Base-by-base conservation (phyloP, 2,329 filamentous ascomycete genomes). In the Stagonosporopsis vannaccii region DNA sequence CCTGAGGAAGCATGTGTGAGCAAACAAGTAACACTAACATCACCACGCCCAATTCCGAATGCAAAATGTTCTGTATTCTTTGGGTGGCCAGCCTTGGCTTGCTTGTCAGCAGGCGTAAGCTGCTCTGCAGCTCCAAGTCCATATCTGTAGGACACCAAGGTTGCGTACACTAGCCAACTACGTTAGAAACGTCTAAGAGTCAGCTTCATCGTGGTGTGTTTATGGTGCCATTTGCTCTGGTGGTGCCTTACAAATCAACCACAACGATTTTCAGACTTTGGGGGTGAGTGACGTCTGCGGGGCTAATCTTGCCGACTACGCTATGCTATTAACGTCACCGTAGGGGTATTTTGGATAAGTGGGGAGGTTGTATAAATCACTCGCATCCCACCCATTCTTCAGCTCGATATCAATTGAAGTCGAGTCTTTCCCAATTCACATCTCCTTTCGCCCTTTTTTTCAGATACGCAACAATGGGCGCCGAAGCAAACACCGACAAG, bases 301-400 rank as follows among this genome's bases (percentile, higher is more conserved):
- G 53, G 53, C 47, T 37, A n/a, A 8, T 36, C 11, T 26, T 45
- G 41, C 46, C 23, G 46, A 42, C 42, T 50, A 44, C 39, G 32
- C 40, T 50, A 56, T 22, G 41, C 52, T 55, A 25, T 40, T 13
- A 47, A 66, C 65, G 67, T 70, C 66, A 68, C 60, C 48, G 20
- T 39, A 37, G 40, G 45, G 50, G 51, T 58, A 48, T 40, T 43
- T 59, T 58, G 49, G 43, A 55, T 58, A 63, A 67, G 56, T 61
- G 58, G 62, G 53, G 59, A 66, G 51, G 19, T 25, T 23, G n/a
- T 69, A 72, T 69, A 72, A 70, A 70, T 49, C 7, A 19, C 20
- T 35, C 30, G 17, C 28, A 46, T 36, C 33, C 44, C 54, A 22
- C 47, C 58, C 36, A 51, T 22, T 30, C 15, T 51, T 51, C n/a